These are phyloP conservation scores for Papilionanthe hybrid DNA, from an alignment of 116 monocot species.

Conservation along the genomic window DNA sequence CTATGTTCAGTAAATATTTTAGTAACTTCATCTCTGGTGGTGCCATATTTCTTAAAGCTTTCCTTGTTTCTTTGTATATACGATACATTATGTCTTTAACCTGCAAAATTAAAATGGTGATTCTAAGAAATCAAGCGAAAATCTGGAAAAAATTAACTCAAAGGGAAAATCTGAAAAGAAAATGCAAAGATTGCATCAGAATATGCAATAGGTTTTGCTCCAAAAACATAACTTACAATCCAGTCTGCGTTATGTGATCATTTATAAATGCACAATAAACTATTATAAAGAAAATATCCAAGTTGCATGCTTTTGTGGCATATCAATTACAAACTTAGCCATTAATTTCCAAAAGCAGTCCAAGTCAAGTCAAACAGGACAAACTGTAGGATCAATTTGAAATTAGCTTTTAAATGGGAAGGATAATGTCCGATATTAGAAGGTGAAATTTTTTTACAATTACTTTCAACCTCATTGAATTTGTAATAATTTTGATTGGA, in stretches of 20 bases:
- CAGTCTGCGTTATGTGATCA: neutral
- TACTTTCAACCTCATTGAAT: too few relatives aligned
- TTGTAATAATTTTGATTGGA: too few relatives aligned
- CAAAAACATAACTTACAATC: neutral
- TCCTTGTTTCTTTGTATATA: slow-evolving; percentile 71
- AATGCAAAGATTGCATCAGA: neutral
- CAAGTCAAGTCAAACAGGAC: too few relatives aligned
- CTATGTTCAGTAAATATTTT: slow-evolving; percentile 81
- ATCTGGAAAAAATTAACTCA: neutral
- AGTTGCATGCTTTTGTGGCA: too few relatives aligned
- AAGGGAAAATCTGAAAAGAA: neutral
- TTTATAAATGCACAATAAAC: too few relatives aligned
- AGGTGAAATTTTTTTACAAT: too few relatives aligned
- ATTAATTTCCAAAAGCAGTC: too few relatives aligned
- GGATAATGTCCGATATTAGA: too few relatives aligned
- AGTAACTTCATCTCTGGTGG: slow-evolving; percentile 88
- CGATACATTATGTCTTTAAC: slow-evolving; percentile 91
- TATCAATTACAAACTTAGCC: too few relatives aligned
- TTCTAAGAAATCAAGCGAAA: neutral
- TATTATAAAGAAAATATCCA: too few relatives aligned
- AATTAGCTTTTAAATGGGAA: too few relatives aligned
- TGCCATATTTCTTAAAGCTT: slow-evolving; percentile 63
- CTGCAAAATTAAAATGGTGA: slow-evolving; percentile 29
- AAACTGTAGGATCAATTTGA: too few relatives aligned
- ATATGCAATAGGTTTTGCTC: neutral